Conservation (phyloP, 345 rosid species). For the Cardiospermum halicacabum region DNA sequence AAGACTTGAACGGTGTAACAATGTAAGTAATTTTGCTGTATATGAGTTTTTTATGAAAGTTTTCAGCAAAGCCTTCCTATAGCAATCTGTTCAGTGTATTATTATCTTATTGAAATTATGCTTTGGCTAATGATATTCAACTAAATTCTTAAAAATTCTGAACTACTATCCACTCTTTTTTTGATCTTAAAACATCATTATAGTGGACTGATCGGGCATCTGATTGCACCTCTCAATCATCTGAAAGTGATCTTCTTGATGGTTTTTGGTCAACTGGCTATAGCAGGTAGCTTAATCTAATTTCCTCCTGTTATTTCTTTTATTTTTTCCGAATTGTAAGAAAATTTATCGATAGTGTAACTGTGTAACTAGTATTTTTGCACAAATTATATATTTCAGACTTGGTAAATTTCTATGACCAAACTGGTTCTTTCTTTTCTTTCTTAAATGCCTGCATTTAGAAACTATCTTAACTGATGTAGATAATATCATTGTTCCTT, state of each 20-base stretch:
- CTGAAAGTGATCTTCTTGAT: conserved; percentile 54
- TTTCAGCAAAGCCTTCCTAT: background rate
- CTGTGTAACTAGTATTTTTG: background rate
- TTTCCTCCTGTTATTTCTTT: background rate
- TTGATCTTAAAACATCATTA: conserved; percentile 17
- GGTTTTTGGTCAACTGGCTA: conserved; percentile 43
- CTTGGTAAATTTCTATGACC: background rate
- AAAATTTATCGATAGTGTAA: background rate
- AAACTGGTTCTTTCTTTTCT: background rate
- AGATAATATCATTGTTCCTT: background rate
- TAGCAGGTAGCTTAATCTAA: conserved; percentile 47
- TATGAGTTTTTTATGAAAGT: background rate
- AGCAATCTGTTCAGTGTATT: background rate
- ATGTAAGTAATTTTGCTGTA: conserved; percentile 44
- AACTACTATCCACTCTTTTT: conserved; percentile 5
- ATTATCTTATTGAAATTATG: background rate
- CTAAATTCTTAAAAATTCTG: background rate
- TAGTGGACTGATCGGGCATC: conserved; percentile 53
- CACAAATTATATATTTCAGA: background rate
- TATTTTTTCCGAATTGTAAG: background rate
- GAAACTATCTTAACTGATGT: background rate
- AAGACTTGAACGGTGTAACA: conserved; percentile 35
- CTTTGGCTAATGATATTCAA: background rate
- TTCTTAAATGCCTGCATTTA: background rate
- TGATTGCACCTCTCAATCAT: conserved; percentile 47